phyloP scores from a whole-genome alignment of 2,329 filamentous ascomycete species.

The Lecanosticta acicola region DNA sequence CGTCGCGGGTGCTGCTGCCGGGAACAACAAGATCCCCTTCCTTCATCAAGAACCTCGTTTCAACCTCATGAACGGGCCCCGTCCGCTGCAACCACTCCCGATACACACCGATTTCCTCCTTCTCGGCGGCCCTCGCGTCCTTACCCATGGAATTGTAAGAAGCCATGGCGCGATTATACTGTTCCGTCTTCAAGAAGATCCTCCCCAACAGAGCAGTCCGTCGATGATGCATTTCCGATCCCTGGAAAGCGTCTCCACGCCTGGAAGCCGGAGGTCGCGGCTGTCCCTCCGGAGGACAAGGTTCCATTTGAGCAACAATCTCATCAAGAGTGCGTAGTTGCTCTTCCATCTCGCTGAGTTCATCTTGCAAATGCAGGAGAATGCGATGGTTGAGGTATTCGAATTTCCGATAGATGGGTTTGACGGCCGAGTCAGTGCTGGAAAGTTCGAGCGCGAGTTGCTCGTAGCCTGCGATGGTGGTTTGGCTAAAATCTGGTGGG shows the following conservation, averaged over 20 bases:
- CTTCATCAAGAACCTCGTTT: slow-evolving; percentile 55
- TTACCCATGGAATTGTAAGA: slow-evolving; percentile 53
- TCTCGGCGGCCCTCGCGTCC: slow-evolving; percentile 45
- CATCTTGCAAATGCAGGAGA: slow-evolving; percentile 77
- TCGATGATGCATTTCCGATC: slow-evolving; percentile 54
- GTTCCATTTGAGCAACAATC: slow-evolving; percentile 42
- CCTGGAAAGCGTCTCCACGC: slow-evolving; percentile 50
- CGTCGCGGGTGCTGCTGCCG: slow-evolving; percentile 7
- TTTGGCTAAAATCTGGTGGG: slow-evolving; percentile 27
- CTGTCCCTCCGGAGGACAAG: slow-evolving; percentile 18
- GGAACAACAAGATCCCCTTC: slow-evolving; percentile 50
- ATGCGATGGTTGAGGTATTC: slow-evolving; percentile 75
- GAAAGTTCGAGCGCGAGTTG: slow-evolving; percentile 54
- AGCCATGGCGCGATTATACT: slow-evolving; percentile 60
- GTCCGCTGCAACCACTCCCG: slow-evolving; percentile 52
- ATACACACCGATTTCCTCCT: slow-evolving; percentile 50
- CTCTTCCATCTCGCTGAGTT: slow-evolving; percentile 74
- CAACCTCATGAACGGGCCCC: slow-evolving; percentile 52
- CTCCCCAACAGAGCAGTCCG: slow-evolving; percentile 57
- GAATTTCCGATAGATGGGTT: slow-evolving; percentile 76
- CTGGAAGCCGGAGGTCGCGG: slow-evolving; percentile 51
- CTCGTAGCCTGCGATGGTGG: slow-evolving; percentile 52
- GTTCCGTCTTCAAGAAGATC: slow-evolving; percentile 60
- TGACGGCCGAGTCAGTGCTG: slow-evolving; percentile 13
- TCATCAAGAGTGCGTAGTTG: slow-evolving; percentile 66